Evolutionary conservation across 1,139 yeast genomes (phyloP), one percentile per base, ranked within the genome.

Genomic region (Yamadazyma sp.): DNA sequence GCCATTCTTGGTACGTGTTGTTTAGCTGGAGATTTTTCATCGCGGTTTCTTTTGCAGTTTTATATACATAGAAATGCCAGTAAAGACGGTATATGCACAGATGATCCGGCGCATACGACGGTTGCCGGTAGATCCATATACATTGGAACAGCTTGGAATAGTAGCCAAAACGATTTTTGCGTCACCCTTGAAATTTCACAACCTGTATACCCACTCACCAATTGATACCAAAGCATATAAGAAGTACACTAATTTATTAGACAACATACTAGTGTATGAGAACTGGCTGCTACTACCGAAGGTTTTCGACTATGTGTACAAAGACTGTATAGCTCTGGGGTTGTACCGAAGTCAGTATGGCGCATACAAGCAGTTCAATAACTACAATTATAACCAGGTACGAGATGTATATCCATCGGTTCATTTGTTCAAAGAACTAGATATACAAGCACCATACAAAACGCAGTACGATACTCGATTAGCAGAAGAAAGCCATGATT

Each of bases 1-100:
- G 86, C 83, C 87, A 81, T 80, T 38, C 32, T 48, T 10, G 17
- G 23, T 29, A 18, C 29, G 29, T 27, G 29, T 27, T 27, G 28
- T 25, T 25, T 12, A 12, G 15, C 6, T 25, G 5, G 18, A 14
- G 29, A 22, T 20, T 17, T 31, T 32, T 32, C 34, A 23, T 9
- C 13, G 25, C 34, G 34, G 16, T 15, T 3, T 29, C 4, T 9
- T 16, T 11, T 29, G 12, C n/a, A 31, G 16, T 21, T 24, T n/a
- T 16, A 7, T 13, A 31, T 11, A 10, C 24, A 3, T 9, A 17
- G 16, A n/a, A n/a, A 34, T 24, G 34, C 18, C 28, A 25, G 34
- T 29, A n/a, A 24, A 17, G n/a, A 13, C 9, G 12, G 27, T 20
- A 17, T 43, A 43, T 31, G 33, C 31, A 23, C 31, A 39, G 8